These are phyloP conservation scores for Trichoderma koningii DNA, from an alignment of 2,329 filamentous ascomycete species.

Conservation along the genomic window DNA sequence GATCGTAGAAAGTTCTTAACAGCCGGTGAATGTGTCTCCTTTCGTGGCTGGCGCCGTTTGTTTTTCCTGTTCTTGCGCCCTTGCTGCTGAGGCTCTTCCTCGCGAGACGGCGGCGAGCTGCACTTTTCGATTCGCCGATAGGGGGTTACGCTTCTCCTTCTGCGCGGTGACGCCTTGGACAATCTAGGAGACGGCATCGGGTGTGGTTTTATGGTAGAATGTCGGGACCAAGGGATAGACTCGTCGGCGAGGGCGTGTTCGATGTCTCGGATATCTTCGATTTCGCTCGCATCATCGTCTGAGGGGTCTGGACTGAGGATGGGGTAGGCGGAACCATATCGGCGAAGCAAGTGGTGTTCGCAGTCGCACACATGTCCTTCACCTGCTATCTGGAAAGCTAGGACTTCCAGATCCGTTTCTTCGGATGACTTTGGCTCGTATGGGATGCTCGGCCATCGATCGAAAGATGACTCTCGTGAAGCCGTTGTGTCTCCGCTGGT, in stretches of 20 bases:
- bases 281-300: neutral
- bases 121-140: neutral
- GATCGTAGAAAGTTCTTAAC: neutral
- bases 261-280: neutral
- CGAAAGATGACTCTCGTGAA: no score
- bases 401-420: no score
- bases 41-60: no score
- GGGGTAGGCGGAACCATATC: neutral
- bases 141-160: neutral
- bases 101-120: neutral
- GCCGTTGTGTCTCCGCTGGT: neutral
- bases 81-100: neutral
- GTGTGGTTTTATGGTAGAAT: neutral
- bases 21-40: neutral
- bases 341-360: neutral
- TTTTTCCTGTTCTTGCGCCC: neutral
- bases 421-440: no score
- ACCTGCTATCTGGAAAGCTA: no score
- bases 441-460: no score
- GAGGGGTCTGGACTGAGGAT: constrained; percentile 2
- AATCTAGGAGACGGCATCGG: neutral
- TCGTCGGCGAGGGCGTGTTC: neutral
- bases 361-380: neutral
- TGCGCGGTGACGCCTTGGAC: neutral
- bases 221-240: neutral